Percentiles rank a stretch among this genome's conserved stretches.
Conservation (phyloP, 2,329 filamentous ascomycete species). For the Fusarium sulawesiense region DNA sequence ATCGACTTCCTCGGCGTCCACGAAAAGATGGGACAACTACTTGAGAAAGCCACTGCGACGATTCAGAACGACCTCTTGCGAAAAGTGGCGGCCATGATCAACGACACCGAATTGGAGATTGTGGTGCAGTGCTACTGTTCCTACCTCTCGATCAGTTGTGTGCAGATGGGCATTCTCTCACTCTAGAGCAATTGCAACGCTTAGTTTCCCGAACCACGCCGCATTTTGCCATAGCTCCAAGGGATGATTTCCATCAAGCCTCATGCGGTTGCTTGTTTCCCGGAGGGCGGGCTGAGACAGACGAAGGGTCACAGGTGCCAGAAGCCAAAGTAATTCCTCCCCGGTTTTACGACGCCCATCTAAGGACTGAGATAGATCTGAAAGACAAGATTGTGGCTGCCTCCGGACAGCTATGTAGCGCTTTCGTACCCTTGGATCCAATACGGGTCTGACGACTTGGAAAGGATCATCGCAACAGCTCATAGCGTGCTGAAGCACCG, state of each 20-base stretch:
- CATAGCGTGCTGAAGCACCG: not conserved
- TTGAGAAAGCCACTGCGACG: too few relatives aligned
- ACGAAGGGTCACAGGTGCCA: rapidly evolving
- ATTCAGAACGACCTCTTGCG: too few relatives aligned
- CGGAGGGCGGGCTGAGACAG: not conserved
- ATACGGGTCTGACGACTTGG: not conserved
- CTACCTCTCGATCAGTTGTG: not conserved
- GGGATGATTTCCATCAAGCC: not conserved
- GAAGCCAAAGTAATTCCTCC: not conserved
- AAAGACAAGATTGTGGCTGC: not conserved
- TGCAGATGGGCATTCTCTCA: too few relatives aligned
- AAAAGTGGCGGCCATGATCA: rapidly evolving
- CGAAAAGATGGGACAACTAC: too few relatives aligned
- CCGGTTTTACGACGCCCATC: not conserved
- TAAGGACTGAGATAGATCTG: rapidly evolving
- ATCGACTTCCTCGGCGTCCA: too few relatives aligned
- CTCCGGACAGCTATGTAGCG: not conserved
- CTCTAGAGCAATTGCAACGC: not conserved
- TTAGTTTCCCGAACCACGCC: not conserved
- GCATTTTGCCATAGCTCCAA: not conserved
- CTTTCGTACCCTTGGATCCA: not conserved
- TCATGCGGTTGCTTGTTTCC: not conserved
- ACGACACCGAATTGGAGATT: too few relatives aligned
- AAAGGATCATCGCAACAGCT: not conserved
- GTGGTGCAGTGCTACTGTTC: not conserved